Conservation (phyloP, 805 yeast genomes). For the Starmera dryadoides region DNA sequence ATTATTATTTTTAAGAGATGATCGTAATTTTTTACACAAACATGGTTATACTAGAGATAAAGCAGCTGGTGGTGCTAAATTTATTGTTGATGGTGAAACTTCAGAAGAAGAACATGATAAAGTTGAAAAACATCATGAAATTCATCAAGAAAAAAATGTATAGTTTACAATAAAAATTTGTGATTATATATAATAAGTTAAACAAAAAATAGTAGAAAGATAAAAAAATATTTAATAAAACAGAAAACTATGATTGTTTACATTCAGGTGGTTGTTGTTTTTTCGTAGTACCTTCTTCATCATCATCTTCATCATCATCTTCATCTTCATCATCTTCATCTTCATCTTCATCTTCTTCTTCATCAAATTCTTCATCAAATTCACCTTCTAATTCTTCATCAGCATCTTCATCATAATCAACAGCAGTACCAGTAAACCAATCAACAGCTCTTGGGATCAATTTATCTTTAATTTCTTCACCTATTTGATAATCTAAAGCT, state of each 20-base stretch:
- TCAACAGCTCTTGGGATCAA: constrained; percentile 94
- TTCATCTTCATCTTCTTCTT: constrained; percentile 28
- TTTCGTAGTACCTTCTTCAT: constrained; percentile 26
- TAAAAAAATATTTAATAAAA: not conserved
- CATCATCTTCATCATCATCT: constrained; percentile 32
- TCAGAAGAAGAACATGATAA: not conserved
- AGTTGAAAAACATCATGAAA: not conserved
- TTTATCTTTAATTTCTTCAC: constrained; percentile 94
- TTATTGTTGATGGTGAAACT: not conserved
- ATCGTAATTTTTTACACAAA: not conserved
- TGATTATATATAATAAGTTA: not conserved
- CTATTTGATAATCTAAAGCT: constrained; percentile 90
- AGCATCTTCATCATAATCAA: constrained; percentile 62
- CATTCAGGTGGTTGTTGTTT: constrained; percentile 71
- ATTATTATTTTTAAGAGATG: not conserved
- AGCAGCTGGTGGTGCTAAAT: not conserved
- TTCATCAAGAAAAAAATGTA: not conserved
- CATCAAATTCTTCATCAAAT: constrained; percentile 45
- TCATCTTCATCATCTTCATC: constrained; percentile 33
- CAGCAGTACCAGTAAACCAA: constrained; percentile 98
- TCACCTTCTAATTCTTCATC: constrained; percentile 64
- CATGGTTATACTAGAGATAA: not conserved
- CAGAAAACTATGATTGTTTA: constrained; percentile 35
- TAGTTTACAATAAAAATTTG: not conserved
- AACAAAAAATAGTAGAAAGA: not conserved